phyloP scores from a whole-genome alignment of 306 rosid genomes.

The Pterocarpus macrocarpus region DNA sequence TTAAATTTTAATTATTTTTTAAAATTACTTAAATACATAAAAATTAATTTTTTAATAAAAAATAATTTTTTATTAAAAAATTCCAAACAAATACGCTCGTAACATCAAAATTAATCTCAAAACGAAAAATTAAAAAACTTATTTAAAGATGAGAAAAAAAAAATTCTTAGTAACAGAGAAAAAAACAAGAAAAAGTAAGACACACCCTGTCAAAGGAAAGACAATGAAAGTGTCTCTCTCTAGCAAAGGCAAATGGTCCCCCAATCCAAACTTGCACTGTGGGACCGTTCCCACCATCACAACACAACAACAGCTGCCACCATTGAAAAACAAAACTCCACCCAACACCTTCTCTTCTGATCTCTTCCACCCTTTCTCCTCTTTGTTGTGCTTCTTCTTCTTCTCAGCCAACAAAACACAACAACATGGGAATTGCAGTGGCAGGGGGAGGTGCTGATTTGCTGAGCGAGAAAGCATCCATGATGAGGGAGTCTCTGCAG shows the following conservation, averaged over 20 bases:
- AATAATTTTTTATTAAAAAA: too few relatives aligned
- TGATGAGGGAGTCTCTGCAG: slow-evolving; percentile 86
- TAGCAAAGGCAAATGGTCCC: neutral
- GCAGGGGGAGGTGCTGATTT: slow-evolving; percentile 62
- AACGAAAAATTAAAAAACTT: too few relatives aligned
- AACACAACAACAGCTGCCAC: slow-evolving; percentile 3
- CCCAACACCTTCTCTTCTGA: slow-evolving; percentile 23
- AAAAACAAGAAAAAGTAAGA: neutral
- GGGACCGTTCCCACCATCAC: slow-evolving; percentile 27
- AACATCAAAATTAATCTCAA: too few relatives aligned
- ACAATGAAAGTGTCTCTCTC: neutral
- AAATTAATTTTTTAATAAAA: too few relatives aligned
- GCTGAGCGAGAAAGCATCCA: slow-evolving; percentile 76
- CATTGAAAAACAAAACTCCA: neutral
- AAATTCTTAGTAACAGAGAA: too few relatives aligned
- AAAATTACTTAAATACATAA: too few relatives aligned
- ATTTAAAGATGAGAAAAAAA: too few relatives aligned
- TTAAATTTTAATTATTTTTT: too few relatives aligned
- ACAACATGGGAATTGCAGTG: slow-evolving; percentile 65
- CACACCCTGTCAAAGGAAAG: slow-evolving; percentile 29
- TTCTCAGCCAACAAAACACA: neutral
- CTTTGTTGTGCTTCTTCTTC: neutral
- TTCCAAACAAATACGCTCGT: too few relatives aligned
- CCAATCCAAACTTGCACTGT: neutral
- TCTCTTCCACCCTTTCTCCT: neutral